Conservation (phyloP, 257 asterid species). For the Capsicum chinense region DNA sequence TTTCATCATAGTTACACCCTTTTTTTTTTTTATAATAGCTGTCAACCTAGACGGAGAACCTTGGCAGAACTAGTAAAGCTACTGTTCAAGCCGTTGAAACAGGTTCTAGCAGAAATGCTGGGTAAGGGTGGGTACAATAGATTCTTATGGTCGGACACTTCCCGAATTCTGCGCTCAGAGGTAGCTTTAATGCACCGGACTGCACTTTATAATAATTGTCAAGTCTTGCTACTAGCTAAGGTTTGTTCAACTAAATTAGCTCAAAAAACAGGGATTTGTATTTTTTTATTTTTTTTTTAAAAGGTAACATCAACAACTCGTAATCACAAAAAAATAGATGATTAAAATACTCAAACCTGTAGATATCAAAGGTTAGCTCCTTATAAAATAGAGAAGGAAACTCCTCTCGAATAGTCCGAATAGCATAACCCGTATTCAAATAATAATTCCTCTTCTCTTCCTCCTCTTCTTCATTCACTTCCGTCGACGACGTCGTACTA, state of each 20-base stretch:
- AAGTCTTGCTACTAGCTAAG: background rate
- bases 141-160: too few species aligned
- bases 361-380: constrained; percentile 81
- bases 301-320: background rate
- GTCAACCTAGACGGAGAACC: constrained; percentile 3
- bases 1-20: background rate
- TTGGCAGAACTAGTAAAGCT: too few species aligned
- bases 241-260: background rate
- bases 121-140: too few species aligned
- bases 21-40: background rate
- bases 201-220: background rate
- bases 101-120: too few species aligned
- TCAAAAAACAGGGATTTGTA: background rate
- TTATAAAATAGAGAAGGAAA: constrained; percentile 72
- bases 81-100: too few species aligned
- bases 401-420: constrained; percentile 89
- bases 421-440: constrained; percentile 87
- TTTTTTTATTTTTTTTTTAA: too few species aligned
- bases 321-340: background rate
- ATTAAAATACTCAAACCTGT: constrained; percentile 55
- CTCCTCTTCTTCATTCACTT: constrained; percentile 58
- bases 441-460: constrained; percentile 81
- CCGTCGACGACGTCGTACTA: constrained; percentile 46
- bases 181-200: too few species aligned
- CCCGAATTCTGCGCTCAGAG: too few species aligned